Percentiles rank a stretch among this genome's conserved stretches.
phyloP scores from a whole-genome alignment of 306 rosid species.

The Rubus parviflorus region DNA sequence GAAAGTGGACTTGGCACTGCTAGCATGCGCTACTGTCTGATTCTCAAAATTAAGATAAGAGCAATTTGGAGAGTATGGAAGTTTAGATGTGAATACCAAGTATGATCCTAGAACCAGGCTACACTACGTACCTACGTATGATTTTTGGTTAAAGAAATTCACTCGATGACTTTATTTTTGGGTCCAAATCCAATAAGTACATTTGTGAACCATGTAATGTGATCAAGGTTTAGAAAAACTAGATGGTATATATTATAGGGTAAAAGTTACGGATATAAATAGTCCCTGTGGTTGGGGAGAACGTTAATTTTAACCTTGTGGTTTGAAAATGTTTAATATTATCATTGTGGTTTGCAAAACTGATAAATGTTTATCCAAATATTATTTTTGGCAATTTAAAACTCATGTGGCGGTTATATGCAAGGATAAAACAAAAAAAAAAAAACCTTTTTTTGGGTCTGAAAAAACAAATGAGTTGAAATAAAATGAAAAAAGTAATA shows the following conservation, averaged over 20 bases:
- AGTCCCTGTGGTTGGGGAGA: too few species aligned
- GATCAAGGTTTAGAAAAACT: not conserved
- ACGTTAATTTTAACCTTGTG: too few species aligned
- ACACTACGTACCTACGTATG: not conserved
- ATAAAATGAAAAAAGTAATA: too few species aligned
- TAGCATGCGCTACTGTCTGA: constrained; percentile 20
- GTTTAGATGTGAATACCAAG: constrained; percentile 10
- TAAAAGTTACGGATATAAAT: too few species aligned
- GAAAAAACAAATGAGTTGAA: too few species aligned
- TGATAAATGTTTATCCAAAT: too few species aligned
- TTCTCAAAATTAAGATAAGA: constrained; percentile 4
- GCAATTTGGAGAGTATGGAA: not conserved
- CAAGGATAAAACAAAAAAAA: too few species aligned
- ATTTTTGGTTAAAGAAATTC: not conserved
- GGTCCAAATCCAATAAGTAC: not conserved
- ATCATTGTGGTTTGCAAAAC: too few species aligned
- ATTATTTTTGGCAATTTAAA: too few species aligned
- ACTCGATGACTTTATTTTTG: not conserved
- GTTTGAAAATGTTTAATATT: too few species aligned
- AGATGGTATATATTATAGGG: not conserved
- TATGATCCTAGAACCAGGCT: not conserved
- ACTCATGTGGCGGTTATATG: too few species aligned
- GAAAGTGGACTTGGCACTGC: constrained; percentile 4
- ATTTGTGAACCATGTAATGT: not conserved
- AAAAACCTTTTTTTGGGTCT: too few species aligned